These are phyloP conservation scores for Carex myosuroides DNA, from an alignment of 176 grass and related monocot genomes.

Conservation along the genomic window DNA sequence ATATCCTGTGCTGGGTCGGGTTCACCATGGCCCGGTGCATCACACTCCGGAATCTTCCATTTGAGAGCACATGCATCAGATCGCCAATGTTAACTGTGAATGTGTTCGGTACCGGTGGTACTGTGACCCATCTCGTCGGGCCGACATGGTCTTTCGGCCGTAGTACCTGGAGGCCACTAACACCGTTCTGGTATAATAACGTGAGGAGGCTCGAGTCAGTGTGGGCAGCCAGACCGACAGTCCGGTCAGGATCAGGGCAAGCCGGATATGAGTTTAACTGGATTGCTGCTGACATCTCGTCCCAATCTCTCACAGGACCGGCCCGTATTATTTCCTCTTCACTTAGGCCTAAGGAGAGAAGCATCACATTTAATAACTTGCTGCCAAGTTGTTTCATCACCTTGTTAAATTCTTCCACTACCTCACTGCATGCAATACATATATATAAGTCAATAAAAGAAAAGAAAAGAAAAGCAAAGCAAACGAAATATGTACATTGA, in stretches of 20 bases:
- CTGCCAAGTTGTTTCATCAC: constrained; percentile 52
- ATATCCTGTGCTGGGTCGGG: constrained; percentile 47
- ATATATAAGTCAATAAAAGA: background rate
- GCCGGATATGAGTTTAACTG: constrained; percentile 51
- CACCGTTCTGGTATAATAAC: constrained; percentile 72
- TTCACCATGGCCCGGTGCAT: constrained; percentile 88
- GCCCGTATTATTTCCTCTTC: constrained; percentile 36
- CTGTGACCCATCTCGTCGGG: constrained; percentile 58
- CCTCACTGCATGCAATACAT: constrained; percentile 42
- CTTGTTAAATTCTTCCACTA: constrained; percentile 82
- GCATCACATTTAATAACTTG: constrained; percentile 50
- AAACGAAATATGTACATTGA: background rate
- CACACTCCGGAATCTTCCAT: constrained; percentile 78
- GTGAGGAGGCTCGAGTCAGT: constrained; percentile 96
- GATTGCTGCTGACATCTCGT: constrained; percentile 35
- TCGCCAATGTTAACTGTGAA: constrained; percentile 90
- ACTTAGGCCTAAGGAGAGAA: constrained; percentile 58
- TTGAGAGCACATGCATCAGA: constrained; percentile 84
- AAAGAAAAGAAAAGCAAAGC: background rate
- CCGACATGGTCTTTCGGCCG: constrained; percentile 1
- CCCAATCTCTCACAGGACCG: constrained; percentile 25
- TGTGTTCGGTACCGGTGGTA: constrained; percentile 44
- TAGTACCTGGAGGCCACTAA: constrained; percentile 83
- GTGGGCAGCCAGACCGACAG: constrained; percentile 82
- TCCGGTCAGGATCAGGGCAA: constrained; percentile 81